A percentile compares a stretch with the other conserved stretches of the same genome.
These are phyloP conservation scores for Pelagophyceae sp. DNA, from an alignment of 352 stramenopile genomes.

Conservation along the genomic window DNA sequence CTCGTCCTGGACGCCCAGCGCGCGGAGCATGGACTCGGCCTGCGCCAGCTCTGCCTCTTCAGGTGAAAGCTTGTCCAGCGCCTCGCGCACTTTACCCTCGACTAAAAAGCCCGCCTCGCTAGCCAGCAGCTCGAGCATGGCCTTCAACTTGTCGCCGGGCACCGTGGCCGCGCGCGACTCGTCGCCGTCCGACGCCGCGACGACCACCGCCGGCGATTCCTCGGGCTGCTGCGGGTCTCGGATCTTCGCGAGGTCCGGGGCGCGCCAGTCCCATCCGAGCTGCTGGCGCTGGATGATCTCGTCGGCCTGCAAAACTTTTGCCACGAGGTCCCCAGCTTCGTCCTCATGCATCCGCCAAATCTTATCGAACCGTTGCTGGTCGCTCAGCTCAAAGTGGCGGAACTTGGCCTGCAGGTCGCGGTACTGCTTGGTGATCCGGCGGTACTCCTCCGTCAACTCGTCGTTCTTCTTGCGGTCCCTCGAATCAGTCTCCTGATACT, in stretches of 20 bases:
- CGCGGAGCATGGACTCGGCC: conserved; percentile 70
- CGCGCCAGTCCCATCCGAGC: conserved; percentile 65
- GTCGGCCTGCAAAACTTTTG: conserved; percentile 73
- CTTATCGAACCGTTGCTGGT: conserved; percentile 71
- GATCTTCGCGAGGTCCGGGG: conserved; percentile 36
- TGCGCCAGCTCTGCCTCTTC: conserved; percentile 60
- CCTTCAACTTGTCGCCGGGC: conserved; percentile 62
- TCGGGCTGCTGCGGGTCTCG: conserved; percentile 42
- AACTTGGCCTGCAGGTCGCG: conserved; percentile 87
- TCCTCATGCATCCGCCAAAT: conserved; percentile 83
- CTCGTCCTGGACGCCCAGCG: conserved; percentile 69
- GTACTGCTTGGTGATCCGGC: conserved; percentile 84
- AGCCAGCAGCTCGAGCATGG: conserved; percentile 71
- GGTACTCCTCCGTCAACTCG: conserved; percentile 83
- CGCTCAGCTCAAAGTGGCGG: conserved; percentile 76
- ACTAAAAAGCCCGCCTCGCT: conserved; percentile 74
- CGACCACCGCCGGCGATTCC: neutral
- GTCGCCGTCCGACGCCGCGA: neutral
- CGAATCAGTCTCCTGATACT: conserved; percentile 80
- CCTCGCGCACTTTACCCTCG: conserved; percentile 60
- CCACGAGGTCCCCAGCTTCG: conserved; percentile 62
- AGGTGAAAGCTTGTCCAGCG: conserved; percentile 45
- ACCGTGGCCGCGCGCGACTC: neutral
- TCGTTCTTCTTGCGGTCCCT: conserved; percentile 73
- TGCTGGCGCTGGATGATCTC: conserved; percentile 76